Evolutionary conservation across 2,329 filamentous ascomycete genomes (phyloP), one percentile per base, ranked within the genome.

Genomic region (Cordyceps javanica): DNA sequence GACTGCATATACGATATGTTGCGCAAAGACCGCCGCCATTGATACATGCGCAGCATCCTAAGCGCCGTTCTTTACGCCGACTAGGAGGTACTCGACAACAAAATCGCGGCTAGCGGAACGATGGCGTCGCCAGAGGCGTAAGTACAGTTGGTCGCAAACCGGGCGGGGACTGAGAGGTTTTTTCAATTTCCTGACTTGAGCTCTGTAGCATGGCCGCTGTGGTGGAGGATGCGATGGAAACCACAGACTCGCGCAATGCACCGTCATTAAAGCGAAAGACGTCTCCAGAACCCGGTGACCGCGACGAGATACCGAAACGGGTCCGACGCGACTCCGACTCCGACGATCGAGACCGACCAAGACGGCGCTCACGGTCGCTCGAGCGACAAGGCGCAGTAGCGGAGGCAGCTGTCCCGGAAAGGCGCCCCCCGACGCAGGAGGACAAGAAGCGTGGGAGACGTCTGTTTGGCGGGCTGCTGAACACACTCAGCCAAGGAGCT

Each of bases 381-480:
- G 46, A 21, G 38, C 36, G 16, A 16, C 11, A 36, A 19, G 36
- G 26, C 41, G 13, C 14, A 46, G 42, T 19, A 3, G 2, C 13
- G 5, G 55, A 51, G 10, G 48, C 42, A 13, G 28, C 39, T 23
- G 16, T 4, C 2, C 23, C 44, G 5, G 53, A 49, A 19, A 19
- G 53, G 14, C 58, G 46, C 2, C 36, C 44, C 4, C 30, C 45
- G 14, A 67, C 65, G 7, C 70, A 85, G 58, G 89, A 95, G 66
- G 93, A 97, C 69, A 90, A 87, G 71, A 91, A 89, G 69, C 87
- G 93, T 38, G 89, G 90, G 23, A 88, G 89, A 71, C 83, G 93
- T 55, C 78, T 97, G 60, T 97, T 97, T 68, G 92, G 93, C 60
- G 89, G 87, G 36, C 75, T 95, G 58, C 77, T 94, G 60, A 89